Conservation (phyloP, 176 grass and related monocot genomes). For the Guadua angustifolia region DNA sequence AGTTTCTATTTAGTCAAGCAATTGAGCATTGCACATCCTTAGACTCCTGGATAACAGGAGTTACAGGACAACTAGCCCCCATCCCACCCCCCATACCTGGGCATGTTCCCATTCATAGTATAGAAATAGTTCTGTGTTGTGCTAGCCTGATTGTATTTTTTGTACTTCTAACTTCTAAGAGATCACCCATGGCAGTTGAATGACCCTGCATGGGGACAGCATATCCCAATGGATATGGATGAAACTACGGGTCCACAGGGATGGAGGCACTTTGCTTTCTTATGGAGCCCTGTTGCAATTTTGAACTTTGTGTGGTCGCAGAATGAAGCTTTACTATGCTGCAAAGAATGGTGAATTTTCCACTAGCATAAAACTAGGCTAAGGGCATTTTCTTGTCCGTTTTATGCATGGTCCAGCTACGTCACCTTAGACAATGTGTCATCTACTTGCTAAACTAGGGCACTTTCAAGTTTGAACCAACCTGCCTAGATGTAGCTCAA, state of each 20-base stretch:
- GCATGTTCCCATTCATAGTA: background rate
- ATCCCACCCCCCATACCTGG: background rate
- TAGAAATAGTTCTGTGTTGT: background rate
- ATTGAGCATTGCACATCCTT: constrained; percentile 16
- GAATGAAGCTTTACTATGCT: background rate
- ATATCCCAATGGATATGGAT: constrained; percentile 29
- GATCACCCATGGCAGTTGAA: constrained; percentile 17
- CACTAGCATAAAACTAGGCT: constrained; percentile 13
- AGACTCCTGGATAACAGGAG: constrained; percentile 1
- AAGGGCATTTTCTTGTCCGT: background rate
- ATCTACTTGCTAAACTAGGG: constrained; percentile 2
- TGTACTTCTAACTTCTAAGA: background rate
- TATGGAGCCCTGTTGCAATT: background rate
- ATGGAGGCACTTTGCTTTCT: constrained; percentile 9
- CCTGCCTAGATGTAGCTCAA: background rate
- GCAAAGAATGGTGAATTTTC: background rate
- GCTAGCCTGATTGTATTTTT: background rate
- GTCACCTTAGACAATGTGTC: background rate
- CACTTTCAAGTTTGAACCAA: background rate
- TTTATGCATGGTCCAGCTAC: background rate
- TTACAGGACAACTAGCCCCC: constrained; percentile 20
- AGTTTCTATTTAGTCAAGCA: constrained; percentile 11
- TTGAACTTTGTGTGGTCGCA: background rate
- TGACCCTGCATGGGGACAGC: background rate
- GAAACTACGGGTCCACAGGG: background rate